Evolutionary conservation across 2,329 filamentous ascomycete genomes (phyloP), one percentile per base, ranked within the genome.

Genomic region (Arthrobotrys musiformis): DNA sequence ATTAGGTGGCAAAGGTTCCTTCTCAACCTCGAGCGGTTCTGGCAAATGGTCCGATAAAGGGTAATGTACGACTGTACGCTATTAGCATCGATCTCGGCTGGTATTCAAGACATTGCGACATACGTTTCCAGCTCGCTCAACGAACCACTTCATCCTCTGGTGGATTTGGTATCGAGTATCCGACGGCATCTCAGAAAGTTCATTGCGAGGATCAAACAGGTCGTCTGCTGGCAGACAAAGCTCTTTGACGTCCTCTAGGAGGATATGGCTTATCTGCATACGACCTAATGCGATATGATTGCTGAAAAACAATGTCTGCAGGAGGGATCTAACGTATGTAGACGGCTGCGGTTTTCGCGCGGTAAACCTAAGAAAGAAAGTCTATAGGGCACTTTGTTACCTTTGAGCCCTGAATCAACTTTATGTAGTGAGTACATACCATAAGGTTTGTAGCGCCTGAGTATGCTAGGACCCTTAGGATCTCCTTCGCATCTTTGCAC

Each of bases 1-100:
- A 97, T 89, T 13, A 91, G 89, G 82, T 98, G 94, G 78, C 90
- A 93, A 7, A 99, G 87, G n/a, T 91, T 93, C 37, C 95, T 89
- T n/a, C 95, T 89, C 46, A 97, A 89, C 1, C 95, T 91, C 82
- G 93, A 96, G 63, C 93, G 88, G 82, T 98, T 99, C 82, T 98
- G 92, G 81, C 93, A 97, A 17, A 95, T 86, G 6, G 92, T 91
- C 56, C 93, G 89, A 81, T 95, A 90, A 15, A 96, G 87, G 79
- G 97, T 94, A 17, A 97, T 85, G 81, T 93, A 97, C 0, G 91
- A 90, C 83, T 93, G 86, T 4, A 48, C 42, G 69, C 81, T n/a
- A 64, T 61, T 40, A 64, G 60, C 78, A 17, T 11, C 35, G 19
- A 22, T n/a, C 26, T 44, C 13, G 52, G 48, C 15, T 8, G 24